Evolutionary conservation across 129 eudicot genomes (phyloP).

Genomic region (Mikania micrantha): DNA sequence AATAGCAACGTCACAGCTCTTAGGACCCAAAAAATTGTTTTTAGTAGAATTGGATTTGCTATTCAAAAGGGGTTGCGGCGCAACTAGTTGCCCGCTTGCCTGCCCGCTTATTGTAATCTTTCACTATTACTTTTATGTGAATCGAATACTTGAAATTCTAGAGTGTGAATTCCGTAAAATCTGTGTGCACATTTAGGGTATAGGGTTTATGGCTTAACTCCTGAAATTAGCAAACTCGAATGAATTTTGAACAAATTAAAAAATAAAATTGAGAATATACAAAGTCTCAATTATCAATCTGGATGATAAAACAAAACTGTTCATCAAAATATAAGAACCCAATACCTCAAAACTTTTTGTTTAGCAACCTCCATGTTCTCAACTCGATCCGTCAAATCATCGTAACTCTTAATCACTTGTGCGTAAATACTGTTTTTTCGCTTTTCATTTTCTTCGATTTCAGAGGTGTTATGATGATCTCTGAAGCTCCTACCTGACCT

Average conservation of each 20-base stretch:
- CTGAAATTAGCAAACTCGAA: neutral
- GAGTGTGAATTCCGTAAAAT: neutral
- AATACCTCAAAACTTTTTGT: slow-evolving; percentile 52
- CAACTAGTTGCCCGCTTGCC: too few species aligned
- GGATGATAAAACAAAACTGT: too few species aligned
- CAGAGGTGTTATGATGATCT: slow-evolving; percentile 13
- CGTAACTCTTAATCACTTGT: slow-evolving; percentile 38
- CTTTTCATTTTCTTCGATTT: slow-evolving; percentile 25
- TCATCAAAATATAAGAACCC: neutral
- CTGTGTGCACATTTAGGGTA: neutral
- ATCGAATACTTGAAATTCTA: neutral
- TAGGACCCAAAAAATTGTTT: too few species aligned
- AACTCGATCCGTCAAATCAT: slow-evolving; percentile 31
- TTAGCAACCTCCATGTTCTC: slow-evolving; percentile 43
- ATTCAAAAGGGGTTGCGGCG: too few species aligned
- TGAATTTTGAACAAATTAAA: neutral
- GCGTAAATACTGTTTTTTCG: slow-evolving; percentile 17
- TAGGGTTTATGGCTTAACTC: neutral
- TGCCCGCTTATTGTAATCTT: too few species aligned
- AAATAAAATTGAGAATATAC: neutral
- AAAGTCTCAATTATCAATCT: neutral
- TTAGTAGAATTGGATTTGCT: too few species aligned
- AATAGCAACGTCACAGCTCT: too few species aligned
- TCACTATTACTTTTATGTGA: too few species aligned
- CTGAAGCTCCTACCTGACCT: slow-evolving; percentile 22